phyloP scores from a whole-genome alignment of 163 green algal species.

The Volvox carteri region DNA sequence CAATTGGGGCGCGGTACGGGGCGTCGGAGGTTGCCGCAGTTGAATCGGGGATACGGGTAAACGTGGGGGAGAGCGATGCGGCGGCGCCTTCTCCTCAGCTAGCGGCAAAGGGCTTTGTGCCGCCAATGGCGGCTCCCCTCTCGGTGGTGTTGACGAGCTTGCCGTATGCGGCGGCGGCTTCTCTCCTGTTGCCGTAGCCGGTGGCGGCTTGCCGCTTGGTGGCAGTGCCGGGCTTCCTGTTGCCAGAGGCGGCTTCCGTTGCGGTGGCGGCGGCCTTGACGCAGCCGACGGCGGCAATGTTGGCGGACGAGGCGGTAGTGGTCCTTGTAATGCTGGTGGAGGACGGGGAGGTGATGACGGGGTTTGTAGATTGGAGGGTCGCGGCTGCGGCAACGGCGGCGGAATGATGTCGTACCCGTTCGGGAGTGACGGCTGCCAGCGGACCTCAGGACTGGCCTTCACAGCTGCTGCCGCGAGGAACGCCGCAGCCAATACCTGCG shows the following conservation, averaged over 20 bases:
- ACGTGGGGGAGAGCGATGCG: too few species aligned
- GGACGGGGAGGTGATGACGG: not conserved
- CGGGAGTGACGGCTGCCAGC: too few species aligned
- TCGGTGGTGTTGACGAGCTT: not conserved
- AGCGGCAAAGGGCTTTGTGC: too few species aligned
- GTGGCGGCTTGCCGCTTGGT: too few species aligned
- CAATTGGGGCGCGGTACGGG: not conserved
- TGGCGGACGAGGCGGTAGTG: not conserved
- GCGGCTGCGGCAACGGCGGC: not conserved
- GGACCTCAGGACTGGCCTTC: not conserved
- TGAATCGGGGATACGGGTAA: not conserved
- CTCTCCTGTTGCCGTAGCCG: not conserved
- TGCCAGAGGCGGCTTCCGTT: not conserved
- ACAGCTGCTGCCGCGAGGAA: not conserved
- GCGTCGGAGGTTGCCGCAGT: not conserved
- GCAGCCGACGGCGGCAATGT: not conserved
- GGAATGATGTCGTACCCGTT: too few species aligned
- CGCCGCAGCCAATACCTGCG: constrained; percentile 13
- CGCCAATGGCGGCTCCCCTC: too few species aligned
- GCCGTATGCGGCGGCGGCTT: not conserved
- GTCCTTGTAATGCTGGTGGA: not conserved
- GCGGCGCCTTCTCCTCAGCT: too few species aligned
- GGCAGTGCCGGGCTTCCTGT: too few species aligned
- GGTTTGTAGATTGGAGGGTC: not conserved
- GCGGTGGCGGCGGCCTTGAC: not conserved